Base-by-base conservation (phyloP, 2,329 filamentous ascomycete genomes). In the Fusarium ambrosium region DNA sequence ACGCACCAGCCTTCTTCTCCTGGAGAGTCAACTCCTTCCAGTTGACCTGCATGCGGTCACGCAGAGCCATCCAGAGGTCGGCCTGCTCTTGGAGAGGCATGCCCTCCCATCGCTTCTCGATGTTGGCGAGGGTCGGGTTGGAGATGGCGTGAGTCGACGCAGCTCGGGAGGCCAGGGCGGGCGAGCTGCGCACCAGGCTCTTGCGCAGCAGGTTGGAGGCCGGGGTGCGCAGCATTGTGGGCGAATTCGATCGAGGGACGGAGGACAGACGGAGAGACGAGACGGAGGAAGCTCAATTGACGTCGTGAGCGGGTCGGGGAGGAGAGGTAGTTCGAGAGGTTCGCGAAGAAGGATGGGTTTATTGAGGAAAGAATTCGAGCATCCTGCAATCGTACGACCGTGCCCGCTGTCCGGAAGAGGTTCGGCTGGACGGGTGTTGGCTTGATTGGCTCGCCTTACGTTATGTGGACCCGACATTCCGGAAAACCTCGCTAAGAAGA, bases 21-120 rank as follows among this genome's bases (percentile, higher is more conserved):
- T 97, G 93, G 82, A 97, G 79, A 62, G 97, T 98, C 88, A 99
- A 89, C 83, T 98, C 95, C 83, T 93, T 91, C 97, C 97, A 99
- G 89, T 95, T 95, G 81, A 91, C 92, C 94, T 98, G 98, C 97
- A 99, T 99, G 83, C 97, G 93, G 88, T 99, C 97, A 86, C 97
- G 92, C 85, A 99, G 89, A 80, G 93, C 89, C 97, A 99, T 99
- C 97, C 97, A 99, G 81, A 99, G 89, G 84, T 99, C 97, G 79
- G 97, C 97, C 92, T 99, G 97, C 91, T 99, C 97, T 90, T 98
- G 95, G 76, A 97, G 95, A 70, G 96, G 95, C 94, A 98, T 95
- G 75, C 89, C 91, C 89, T 99, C 97, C 97, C 97, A 99, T 89
- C 97, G 91, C 93, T 98, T 98, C 92, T 99, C 97, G 83, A 99